These are phyloP conservation scores for Yarrowia sp. DNA, from an alignment of 805 yeast species.

Conservation along the genomic window DNA sequence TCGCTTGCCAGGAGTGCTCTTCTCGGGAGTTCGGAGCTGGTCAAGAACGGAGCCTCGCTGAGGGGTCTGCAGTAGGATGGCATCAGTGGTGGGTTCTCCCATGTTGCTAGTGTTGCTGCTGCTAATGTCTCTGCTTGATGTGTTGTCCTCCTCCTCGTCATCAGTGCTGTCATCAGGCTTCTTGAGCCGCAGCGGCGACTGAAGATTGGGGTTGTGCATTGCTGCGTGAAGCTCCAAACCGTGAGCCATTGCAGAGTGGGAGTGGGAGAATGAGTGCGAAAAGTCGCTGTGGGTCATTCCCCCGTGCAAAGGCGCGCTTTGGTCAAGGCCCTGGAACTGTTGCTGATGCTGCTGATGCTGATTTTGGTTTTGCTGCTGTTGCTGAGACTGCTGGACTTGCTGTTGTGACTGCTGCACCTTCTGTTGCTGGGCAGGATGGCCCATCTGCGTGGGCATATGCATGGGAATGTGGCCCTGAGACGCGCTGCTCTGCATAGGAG, in stretches of 20 bases:
- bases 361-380: background rate
- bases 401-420: background rate
- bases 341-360: background rate
- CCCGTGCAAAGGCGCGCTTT: background rate
- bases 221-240: conserved; percentile 3
- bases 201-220: conserved; percentile 18
- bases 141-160: conserved; percentile 12
- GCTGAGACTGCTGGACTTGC: background rate
- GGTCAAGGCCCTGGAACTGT: background rate
- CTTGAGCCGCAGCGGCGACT: conserved; percentile 16
- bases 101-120: conserved; percentile 1
- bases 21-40: conserved; percentile 17
- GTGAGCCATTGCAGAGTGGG: conserved; percentile 7
- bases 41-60: background rate
- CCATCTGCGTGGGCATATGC: background rate
- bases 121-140: background rate
- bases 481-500: background rate
- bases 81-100: conserved; percentile 6
- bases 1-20: conserved; percentile 11
- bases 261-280: conserved; percentile 3
- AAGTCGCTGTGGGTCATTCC: background rate
- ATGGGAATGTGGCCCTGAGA: conserved; percentile 1
- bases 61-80: conserved; percentile 8
- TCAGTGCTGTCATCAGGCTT: conserved; percentile 23
- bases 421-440: background rate